Percentiles rank a stretch among this genome's conserved stretches.
Evolutionary conservation across 345 rosid genomes (phyloP).

Genomic region (Pistacia atlantica): DNA sequence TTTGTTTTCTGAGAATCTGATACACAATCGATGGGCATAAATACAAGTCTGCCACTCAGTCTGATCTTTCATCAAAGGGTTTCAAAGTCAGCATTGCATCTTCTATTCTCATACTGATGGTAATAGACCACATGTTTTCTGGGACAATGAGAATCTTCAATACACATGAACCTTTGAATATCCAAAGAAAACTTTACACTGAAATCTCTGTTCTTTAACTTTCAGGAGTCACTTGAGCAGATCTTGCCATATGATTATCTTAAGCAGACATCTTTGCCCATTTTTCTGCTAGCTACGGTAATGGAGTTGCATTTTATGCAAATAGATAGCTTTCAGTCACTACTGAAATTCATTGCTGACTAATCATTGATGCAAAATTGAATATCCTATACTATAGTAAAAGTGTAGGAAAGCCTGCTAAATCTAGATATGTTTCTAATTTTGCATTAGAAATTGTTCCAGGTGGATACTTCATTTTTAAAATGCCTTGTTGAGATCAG

Average conservation of each 20-base stretch:
- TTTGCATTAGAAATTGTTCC: conserved; percentile 10
- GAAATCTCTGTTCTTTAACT: conserved; percentile 4
- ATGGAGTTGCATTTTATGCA: background rate
- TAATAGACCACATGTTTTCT: conserved; percentile 17
- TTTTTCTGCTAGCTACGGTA: conserved; percentile 6
- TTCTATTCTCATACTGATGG: conserved; percentile 8
- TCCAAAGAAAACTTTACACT: background rate
- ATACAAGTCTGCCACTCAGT: background rate
- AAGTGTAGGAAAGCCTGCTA: conserved; percentile 14
- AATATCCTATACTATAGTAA: background rate
- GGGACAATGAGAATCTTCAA: background rate
- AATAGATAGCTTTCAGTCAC: background rate
- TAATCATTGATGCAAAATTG: conserved; percentile 13
- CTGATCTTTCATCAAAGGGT: background rate
- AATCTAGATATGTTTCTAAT: conserved; percentile 17
- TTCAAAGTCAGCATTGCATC: conserved; percentile 9
- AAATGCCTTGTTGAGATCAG: conserved; percentile 5
- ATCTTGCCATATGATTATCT: background rate
- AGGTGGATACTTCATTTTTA: conserved; percentile 17
- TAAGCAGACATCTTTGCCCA: conserved; percentile 4
- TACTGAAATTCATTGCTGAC: conserved; percentile 17
- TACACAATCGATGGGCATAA: background rate
- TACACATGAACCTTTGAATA: background rate
- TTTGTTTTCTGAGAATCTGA: background rate
- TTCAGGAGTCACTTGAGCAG: conserved; percentile 19